Conservation (phyloP, 2,329 filamentous ascomycete genomes). For the Fusarium bulbicola region DNA sequence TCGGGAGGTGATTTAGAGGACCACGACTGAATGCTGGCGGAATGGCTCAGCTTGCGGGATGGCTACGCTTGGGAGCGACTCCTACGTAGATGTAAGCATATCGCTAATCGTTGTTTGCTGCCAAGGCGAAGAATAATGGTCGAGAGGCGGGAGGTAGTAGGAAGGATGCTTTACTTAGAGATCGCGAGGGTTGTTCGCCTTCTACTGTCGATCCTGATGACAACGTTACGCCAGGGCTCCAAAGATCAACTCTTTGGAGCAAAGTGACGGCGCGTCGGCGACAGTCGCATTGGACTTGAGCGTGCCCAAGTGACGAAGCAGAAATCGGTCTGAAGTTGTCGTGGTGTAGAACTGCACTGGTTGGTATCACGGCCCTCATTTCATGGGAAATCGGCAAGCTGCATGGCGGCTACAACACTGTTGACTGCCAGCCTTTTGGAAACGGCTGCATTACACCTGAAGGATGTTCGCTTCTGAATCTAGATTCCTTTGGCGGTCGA, state of each 20-base stretch:
- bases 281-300: not conserved
- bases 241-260: not conserved
- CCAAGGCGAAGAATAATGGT: not conserved
- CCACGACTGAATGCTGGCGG: not conserved
- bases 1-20: not conserved
- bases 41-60: not conserved
- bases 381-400: not conserved
- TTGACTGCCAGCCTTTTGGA: not conserved
- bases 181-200: not conserved
- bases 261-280: no score
- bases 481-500: not conserved
- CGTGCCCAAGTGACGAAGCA: not conserved
- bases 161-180: not conserved
- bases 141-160: no score
- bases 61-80: not conserved
- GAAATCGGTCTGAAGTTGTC: no score
- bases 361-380: not conserved
- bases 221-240: not conserved
- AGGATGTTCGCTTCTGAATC: not conserved
- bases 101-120: fast-evolving
- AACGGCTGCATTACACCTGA: not conserved
- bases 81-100: fast-evolving
- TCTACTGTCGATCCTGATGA: not conserved
- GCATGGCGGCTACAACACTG: not conserved
- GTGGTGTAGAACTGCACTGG: not conserved